Percentiles rank a stretch among this genome's conserved stretches.
Evolutionary conservation across 345 rosid species (phyloP).

Genomic region (Trapa bicornis): DNA sequence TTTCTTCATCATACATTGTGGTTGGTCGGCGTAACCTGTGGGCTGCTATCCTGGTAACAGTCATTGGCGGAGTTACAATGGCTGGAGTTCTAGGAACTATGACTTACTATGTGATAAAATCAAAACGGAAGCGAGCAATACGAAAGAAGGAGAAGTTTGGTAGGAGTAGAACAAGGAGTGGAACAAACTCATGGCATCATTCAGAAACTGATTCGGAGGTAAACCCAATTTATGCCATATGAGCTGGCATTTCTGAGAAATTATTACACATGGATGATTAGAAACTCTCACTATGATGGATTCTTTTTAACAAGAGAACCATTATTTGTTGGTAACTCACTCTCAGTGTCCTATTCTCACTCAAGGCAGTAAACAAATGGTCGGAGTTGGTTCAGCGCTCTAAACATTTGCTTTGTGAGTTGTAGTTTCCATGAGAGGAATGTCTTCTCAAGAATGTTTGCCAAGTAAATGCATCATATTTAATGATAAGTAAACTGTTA

Average conservation of each 20-base stretch:
- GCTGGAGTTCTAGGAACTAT: conserved; percentile 55
- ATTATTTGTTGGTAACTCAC: background rate
- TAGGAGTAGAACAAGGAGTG: conserved; percentile 26
- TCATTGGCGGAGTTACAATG: conserved; percentile 62
- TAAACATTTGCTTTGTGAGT: background rate
- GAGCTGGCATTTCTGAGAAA: conserved; percentile 10
- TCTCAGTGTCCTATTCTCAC: background rate
- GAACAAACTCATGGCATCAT: conserved; percentile 18
- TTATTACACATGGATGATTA: background rate
- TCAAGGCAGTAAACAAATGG: background rate
- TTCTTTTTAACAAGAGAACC: background rate
- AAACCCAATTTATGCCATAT: conserved; percentile 68
- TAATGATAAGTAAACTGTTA: background rate
- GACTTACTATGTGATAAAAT: conserved; percentile 67
- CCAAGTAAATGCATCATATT: background rate
- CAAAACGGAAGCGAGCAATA: conserved; percentile 35
- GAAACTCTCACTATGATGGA: background rate
- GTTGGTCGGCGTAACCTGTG: conserved; percentile 54
- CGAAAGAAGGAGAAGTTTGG: conserved; percentile 44
- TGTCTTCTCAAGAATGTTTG: background rate
- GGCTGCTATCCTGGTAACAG: conserved; percentile 72
- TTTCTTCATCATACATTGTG: conserved; percentile 72
- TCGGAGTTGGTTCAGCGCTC: background rate
- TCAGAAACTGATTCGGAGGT: conserved; percentile 61
- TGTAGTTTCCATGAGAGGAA: background rate